Evolutionary conservation across 108 stramenopile genomes (phyloP), one percentile per base, ranked within the genome.

Genomic region (Pseudonitzschia delicatissima): DNA sequence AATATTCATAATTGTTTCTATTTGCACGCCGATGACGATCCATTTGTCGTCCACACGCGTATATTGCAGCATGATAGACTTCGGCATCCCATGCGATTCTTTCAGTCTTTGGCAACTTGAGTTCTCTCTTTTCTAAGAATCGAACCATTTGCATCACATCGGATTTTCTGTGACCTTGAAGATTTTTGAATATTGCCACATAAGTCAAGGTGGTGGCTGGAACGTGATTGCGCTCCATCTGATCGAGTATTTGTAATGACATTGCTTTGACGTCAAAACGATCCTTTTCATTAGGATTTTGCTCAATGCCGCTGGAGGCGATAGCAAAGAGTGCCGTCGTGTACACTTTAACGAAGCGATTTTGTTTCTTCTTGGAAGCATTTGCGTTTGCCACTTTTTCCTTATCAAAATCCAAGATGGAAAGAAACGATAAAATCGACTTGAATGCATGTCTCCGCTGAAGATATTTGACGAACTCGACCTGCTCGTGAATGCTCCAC

Each of bases 1-100:
- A 29, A 17, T 20, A 36, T 70, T 35, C 20, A 45, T 44, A 6
- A 11, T 11, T 39, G 11, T 11, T 39, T 39, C 37, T 6, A 39
- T 11, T 39, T 11, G 37, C 11, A 8, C 37, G 37, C 8, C 37
- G 37, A 39, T 8, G 11, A 11, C 37, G 37, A 39, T 39, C 11
- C 6, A 6, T 39, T 25, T 20, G 18, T 13, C 65, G 53, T 17
- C 62, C 47, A 69, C 76, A 77, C 33, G 80, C 81, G 35, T 59
- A 62, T 36, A 82, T 77, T 8, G 77, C 77, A 27, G 77, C 69
- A 37, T 82, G 53, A 49, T 65, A 78, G n/a, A 77, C 79, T 18
- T 69, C 61, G 23, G 68, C 61, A 8, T 50, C 45, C 62, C 69
- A 70, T 5, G 12, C n/a, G 2, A 13, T 55, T 55, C 53, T 31